phyloP scores from a whole-genome alignment of 1,284 basidiomycete species.

The Rugiboletus extremiorientalis region DNA sequence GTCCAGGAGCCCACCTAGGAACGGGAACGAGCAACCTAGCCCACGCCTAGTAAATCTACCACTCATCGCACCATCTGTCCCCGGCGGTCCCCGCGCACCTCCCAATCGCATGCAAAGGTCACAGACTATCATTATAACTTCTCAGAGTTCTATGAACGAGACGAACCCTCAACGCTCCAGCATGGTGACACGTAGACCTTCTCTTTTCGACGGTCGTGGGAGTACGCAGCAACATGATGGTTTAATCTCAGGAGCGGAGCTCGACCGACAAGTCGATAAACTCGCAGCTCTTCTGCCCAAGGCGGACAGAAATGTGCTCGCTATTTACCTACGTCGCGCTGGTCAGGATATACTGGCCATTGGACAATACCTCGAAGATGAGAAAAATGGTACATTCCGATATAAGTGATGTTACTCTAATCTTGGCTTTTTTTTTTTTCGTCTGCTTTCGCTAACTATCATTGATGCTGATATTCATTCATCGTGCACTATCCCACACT shows the following conservation, averaged over 20 bases:
- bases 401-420: constrained; percentile 31
- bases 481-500: constrained; percentile 16
- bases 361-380: constrained; percentile 85
- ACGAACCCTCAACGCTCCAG: constrained; percentile 41
- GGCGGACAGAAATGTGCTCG: constrained; percentile 67
- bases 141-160: constrained; percentile 37
- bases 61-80: constrained; percentile 50
- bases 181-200: constrained; percentile 49
- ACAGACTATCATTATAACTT: constrained; percentile 58
- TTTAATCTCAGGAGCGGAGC: constrained; percentile 39
- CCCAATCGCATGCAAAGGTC: constrained; percentile 60
- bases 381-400: constrained; percentile 70
- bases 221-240: constrained; percentile 7
- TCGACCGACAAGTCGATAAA: constrained; percentile 66
- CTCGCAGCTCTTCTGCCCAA: constrained; percentile 76
- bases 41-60: constrained; percentile 41
- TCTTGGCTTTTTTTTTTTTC: background rate
- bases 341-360: constrained; percentile 84
- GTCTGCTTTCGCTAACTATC: constrained; percentile 4
- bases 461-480: constrained; percentile 12
- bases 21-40: constrained; percentile 29
- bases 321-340: constrained; percentile 68
- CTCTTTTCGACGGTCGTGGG: constrained; percentile 41
- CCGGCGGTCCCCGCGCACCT: constrained; percentile 76
- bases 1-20: constrained; percentile 43